Evolutionary conservation across 495 filamentous ascomycete genomes (phyloP), one percentile per base, ranked within the genome.

Genomic region (Podospora conica): DNA sequence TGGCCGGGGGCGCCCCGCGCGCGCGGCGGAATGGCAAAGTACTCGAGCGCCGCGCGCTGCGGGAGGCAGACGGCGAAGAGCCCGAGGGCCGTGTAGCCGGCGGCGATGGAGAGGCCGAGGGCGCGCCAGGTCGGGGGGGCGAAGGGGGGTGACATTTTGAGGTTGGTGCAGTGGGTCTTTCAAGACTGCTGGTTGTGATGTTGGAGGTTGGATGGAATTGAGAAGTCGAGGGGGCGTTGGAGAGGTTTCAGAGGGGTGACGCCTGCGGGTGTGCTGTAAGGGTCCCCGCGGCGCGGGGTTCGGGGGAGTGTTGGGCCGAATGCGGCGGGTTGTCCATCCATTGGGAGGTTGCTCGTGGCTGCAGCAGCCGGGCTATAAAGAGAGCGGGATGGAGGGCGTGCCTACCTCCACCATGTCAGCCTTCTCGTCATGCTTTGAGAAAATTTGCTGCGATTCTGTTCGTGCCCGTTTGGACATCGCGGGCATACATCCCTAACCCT

Each of bases 41-140:
- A 63, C 24, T 63, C 61, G n/a, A n/a, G 7, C 12, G 61, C 22
- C 0, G 61, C 61, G 12, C 61, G 61, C 3, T 55, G 61, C 7
- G 61, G 61, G 18, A 54, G 48, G 25, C 53, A 21, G 3, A 63
- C 53, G 23, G 53, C 40, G n/a, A 63, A 55, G 9, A 63, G 18
- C 2, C 61, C 61, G 0, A 63, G n/a, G 24, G 23, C 15, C 15
- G 61, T 63, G 61, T 63, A 63, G 61, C 61, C 28, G 15, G 61
- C 61, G 7, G 61, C 61, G 11, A 63, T 28, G 40, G 61, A 63
- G 48, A 63, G 61, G 40, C 61, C 61, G 12, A 63, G 25, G 9
- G 29, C 18, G 21, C 61, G 61, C 61, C 61, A 63, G 40, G 61
- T 63, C 7, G 61, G 55, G 53, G 21, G 11, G 18, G 33, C 54